phyloP scores from a whole-genome alignment of 2,329 filamentous ascomycete species.

The Microsporum ferrugineum region DNA sequence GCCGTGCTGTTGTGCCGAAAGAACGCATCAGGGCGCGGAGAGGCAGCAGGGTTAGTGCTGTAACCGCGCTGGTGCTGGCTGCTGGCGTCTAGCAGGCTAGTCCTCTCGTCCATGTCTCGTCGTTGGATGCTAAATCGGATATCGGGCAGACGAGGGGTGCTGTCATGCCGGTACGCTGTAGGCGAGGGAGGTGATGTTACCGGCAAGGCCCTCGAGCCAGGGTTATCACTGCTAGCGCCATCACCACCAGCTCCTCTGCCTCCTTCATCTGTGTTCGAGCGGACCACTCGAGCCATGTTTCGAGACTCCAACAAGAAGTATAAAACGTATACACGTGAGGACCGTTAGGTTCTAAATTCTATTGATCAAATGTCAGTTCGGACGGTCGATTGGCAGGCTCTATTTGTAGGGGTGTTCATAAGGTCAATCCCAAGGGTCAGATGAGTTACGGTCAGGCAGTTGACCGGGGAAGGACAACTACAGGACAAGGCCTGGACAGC shows the following conservation, averaged over 20 bases:
- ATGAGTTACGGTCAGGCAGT: no score
- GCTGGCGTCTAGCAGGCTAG: conserved; percentile 24
- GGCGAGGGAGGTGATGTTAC: conserved; percentile 14
- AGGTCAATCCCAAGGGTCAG: no score
- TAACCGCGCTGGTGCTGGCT: conserved; percentile 24
- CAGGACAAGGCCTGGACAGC: no score
- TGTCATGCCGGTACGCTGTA: conserved; percentile 5
- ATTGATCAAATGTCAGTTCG: not conserved
- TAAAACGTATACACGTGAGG: not conserved
- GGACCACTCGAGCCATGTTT: conserved; percentile 10
- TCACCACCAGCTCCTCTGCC: not conserved
- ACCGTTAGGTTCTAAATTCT: not conserved
- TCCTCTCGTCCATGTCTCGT: conserved; percentile 22
- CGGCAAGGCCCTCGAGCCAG: conserved; percentile 6
- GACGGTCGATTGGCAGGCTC: no score
- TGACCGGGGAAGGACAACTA: no score
- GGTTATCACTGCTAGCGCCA: conserved; percentile 5
- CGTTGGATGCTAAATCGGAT: conserved; percentile 11
- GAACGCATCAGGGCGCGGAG: conserved; percentile 23
- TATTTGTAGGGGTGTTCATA: no score
- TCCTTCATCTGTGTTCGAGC: not conserved
- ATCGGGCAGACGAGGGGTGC: conserved; percentile 12
- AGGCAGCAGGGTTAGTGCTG: conserved; percentile 23
- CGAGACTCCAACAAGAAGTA: not conserved
- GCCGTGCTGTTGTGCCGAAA: conserved; percentile 26